These are phyloP conservation scores for Westerdykella aurantiaca DNA, from an alignment of 2,329 filamentous ascomycete species.

Conservation along the genomic window DNA sequence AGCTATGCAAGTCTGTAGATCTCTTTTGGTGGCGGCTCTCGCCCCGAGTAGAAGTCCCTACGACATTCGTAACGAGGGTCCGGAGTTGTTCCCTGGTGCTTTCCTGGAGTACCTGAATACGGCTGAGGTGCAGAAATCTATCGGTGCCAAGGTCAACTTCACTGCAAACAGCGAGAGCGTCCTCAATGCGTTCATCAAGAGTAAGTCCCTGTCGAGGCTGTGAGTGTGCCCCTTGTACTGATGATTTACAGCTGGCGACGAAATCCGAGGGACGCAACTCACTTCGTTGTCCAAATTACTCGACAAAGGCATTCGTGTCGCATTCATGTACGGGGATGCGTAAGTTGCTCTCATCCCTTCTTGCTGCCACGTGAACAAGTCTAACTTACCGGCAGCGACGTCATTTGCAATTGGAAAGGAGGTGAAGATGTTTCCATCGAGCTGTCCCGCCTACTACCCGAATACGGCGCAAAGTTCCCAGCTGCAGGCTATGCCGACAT, in stretches of 20 bases:
- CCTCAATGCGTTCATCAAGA: conserved; percentile 34
- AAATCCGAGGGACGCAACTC: conserved; percentile 37
- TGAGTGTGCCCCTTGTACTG: conserved; percentile 3
- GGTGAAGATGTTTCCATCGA: conserved; percentile 64
- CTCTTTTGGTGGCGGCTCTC: conserved; percentile 2
- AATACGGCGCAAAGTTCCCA: conserved; percentile 52
- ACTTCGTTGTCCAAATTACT: conserved; percentile 41
- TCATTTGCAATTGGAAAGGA: conserved; percentile 59
- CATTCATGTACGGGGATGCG: conserved; percentile 63
- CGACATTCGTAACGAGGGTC: conserved; percentile 40
- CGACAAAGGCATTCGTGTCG: conserved; percentile 47
- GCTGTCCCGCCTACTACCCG: conserved; percentile 40
- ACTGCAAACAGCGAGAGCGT: conserved; percentile 41
- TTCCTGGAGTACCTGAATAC: conserved; percentile 50
- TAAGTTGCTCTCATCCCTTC: conserved; percentile 1
- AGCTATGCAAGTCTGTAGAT: conserved; percentile 16
- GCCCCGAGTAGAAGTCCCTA: conserved; percentile 36
- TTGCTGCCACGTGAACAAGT: not conserved
- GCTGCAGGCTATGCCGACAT: conserved; percentile 68
- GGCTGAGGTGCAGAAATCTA: conserved; percentile 43
- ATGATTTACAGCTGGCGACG: conserved; percentile 39
- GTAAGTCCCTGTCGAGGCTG: conserved; percentile 7
- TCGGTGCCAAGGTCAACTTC: conserved; percentile 49
- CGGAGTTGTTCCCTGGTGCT: conserved; percentile 37
- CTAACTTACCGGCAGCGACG: conserved; percentile 31